These are phyloP conservation scores for Inga oerstediana DNA, from an alignment of 306 rosid species.

Conservation along the genomic window DNA sequence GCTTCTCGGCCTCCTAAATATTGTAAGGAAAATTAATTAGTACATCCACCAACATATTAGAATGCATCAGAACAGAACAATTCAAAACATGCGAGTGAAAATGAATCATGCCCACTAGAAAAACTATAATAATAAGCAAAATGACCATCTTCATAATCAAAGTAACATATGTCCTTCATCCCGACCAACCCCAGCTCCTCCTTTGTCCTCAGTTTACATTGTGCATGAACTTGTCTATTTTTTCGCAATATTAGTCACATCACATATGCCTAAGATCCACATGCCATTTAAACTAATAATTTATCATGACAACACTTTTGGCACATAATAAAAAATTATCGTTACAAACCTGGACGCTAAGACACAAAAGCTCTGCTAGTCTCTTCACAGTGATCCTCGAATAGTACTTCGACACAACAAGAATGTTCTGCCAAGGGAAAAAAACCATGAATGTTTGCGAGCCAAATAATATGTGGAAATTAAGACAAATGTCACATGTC, in stretches of 20 bases:
- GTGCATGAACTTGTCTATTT: neutral
- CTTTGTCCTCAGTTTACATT: neutral
- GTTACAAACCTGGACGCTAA: constrained; percentile 63
- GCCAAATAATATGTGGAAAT: neutral
- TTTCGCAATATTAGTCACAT: neutral
- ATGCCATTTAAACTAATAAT: constrained; percentile 13
- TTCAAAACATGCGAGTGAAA: constrained; percentile 16
- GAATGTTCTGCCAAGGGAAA: constrained; percentile 60
- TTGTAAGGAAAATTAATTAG: constrained; percentile 1
- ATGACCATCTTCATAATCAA: neutral
- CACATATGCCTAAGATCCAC: neutral
- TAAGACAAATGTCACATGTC: constrained; percentile 11
- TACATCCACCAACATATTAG: neutral
- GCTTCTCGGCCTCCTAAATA: constrained; percentile 91
- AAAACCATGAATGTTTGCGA: constrained; percentile 10
- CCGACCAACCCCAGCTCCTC: neutral
- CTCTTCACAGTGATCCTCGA: constrained; percentile 58
- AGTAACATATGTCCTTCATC: constrained; percentile 1
- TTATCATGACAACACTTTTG: neutral
- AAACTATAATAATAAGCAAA: neutral
- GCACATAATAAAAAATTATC: neutral
- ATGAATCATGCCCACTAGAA: neutral
- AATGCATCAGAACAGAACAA: neutral
- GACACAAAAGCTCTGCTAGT: constrained; percentile 71
- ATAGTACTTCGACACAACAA: constrained; percentile 82